Evolutionary conservation across 176 grass and related monocot genomes (phyloP), one percentile per base, ranked within the genome.

Genomic region (Oryza australiensis): DNA sequence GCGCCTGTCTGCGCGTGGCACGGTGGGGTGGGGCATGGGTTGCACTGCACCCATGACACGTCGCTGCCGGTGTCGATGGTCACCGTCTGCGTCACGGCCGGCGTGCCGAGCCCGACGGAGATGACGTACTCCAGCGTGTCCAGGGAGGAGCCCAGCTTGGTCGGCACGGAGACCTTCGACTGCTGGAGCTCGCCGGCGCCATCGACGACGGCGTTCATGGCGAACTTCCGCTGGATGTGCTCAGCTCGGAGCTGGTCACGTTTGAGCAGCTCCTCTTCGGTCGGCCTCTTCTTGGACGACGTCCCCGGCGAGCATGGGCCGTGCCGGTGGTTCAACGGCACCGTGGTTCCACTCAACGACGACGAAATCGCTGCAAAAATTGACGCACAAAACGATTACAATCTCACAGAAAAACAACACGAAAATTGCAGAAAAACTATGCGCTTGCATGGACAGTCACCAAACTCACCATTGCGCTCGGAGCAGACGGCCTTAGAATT

Each of bases 41-140:
- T 42, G 89, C 94, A 97, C 46, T 97, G 94, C 64, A 97, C 90
- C 94, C 94, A 97, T 0, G 91, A 83, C 14, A 93, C 49, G 46
- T 97, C 94, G 76, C 88, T 91, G 66, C 86, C 94, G 3, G 88
- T 89, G 88, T 97, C 94, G 12, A 97, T 89, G 66, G 57, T 18
- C 65, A 97, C 20, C 0, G 65, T 83, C 75, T 81, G 89, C 15
- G 27, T 42, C 45, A 64, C 87, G 0, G 27, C 65, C 16, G 84
- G 88, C 49, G 86, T 87, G 23, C 94, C 94, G 15, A 93, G 23
- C 0, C 69, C 30, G 13, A 93, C 40, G 32, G 85, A 62, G 26
- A 93, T 83, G 15, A 97, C 76, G 73, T 97, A 97, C 49, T 97
- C 65, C 27, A 76, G 9, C 12, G 83, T 89, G 37, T 82, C 13